Evolutionary conservation across 2,329 filamentous ascomycete genomes (phyloP).

Genomic region (Cladosporium phlei): DNA sequence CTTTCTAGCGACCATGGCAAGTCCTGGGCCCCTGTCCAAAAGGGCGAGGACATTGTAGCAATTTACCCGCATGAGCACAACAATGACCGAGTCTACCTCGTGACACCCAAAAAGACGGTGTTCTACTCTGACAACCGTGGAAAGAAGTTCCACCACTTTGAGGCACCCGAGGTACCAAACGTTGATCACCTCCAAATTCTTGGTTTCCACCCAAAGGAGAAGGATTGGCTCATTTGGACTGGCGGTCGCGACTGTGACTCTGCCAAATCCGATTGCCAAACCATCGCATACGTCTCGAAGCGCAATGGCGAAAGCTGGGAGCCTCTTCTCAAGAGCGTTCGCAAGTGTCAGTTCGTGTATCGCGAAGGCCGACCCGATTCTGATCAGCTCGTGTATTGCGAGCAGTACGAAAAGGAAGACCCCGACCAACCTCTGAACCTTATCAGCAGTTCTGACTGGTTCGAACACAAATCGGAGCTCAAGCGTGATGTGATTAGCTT

Average conservation of each 20-base stretch:
- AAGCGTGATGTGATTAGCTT: constrained; percentile 75
- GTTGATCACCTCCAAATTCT: constrained; percentile 51
- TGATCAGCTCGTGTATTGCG: constrained; percentile 60
- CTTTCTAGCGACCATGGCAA: constrained; percentile 85
- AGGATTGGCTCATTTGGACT: constrained; percentile 90
- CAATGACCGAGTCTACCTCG: constrained; percentile 81
- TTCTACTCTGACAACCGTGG: constrained; percentile 81
- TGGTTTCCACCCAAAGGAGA: constrained; percentile 77
- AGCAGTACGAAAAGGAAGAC: constrained; percentile 60
- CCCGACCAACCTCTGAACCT: constrained; percentile 57
- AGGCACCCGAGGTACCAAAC: constrained; percentile 61
- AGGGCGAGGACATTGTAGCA: constrained; percentile 62
- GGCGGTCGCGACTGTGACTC: constrained; percentile 64
- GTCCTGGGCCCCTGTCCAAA: constrained; percentile 67
- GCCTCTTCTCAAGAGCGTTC: constrained; percentile 66
- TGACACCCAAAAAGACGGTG: constrained; percentile 63
- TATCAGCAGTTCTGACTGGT: constrained; percentile 74
- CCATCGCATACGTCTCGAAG: constrained; percentile 68
- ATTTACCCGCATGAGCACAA: constrained; percentile 77
- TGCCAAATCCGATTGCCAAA: constrained; percentile 57
- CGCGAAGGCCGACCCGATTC: constrained; percentile 53
- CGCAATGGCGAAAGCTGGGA: constrained; percentile 77
- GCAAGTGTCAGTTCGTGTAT: constrained; percentile 84
- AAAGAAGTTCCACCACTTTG: constrained; percentile 66
- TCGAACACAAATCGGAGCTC: constrained; percentile 59